Percentiles rank a stretch among this genome's conserved stretches.
phyloP scores from a whole-genome alignment of 2,329 filamentous ascomycete genomes.

The Aureobasidium musti region DNA sequence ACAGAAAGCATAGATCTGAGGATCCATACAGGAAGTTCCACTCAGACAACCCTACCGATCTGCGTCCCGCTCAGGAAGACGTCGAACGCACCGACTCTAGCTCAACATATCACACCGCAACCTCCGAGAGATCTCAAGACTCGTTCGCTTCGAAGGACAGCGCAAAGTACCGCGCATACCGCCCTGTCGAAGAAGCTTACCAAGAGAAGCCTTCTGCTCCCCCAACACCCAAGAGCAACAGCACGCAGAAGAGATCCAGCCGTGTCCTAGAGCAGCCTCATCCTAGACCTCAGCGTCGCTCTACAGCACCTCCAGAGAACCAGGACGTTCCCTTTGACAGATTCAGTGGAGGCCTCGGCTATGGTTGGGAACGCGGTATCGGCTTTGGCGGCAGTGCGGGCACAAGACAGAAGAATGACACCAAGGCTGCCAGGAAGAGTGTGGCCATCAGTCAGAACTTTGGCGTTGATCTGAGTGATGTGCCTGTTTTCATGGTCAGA shows the following conservation, averaged over 20 bases:
- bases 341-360: slow-evolving; percentile 43
- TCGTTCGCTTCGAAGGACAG: slow-evolving; percentile 24
- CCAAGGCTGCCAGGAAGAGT: slow-evolving; percentile 40
- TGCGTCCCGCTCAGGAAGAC: slow-evolving; percentile 29
- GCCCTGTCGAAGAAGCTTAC: not conserved
- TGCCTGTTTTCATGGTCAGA: slow-evolving; percentile 43
- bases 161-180: slow-evolving; percentile 29
- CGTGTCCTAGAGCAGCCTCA: not conserved
- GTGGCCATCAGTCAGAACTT: slow-evolving; percentile 39
- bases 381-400: slow-evolving; percentile 45
- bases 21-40: slow-evolving; percentile 16
- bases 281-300: slow-evolving; percentile 13
- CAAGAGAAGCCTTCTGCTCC: slow-evolving; percentile 13
- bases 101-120: slow-evolving; percentile 35
- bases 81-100: slow-evolving; percentile 36
- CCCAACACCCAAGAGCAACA: slow-evolving; percentile 7
- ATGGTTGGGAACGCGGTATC: slow-evolving; percentile 42
- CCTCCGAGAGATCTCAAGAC: slow-evolving; percentile 30
- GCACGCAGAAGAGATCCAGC: slow-evolving; percentile 29
- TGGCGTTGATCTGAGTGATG: slow-evolving; percentile 46
- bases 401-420: slow-evolving; percentile 36
- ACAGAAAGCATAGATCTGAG: slow-evolving; percentile 3
- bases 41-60: slow-evolving; percentile 23
- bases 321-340: slow-evolving; percentile 37
- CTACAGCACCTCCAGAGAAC: slow-evolving; percentile 11